Conservation (phyloP, 805 yeast genomes). For the Candida germanica region DNA sequence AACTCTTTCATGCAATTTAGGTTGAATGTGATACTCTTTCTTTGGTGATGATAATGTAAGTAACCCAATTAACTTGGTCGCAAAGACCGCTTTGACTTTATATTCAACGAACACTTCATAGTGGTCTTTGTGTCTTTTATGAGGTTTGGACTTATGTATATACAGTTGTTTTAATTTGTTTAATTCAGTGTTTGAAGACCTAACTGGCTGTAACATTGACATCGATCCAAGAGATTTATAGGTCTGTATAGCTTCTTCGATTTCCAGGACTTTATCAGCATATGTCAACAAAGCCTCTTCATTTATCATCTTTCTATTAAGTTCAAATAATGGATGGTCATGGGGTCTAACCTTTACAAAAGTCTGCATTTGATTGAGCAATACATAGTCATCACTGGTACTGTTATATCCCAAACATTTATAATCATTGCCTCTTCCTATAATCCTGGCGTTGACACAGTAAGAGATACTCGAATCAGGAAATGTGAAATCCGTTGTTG, state of each 20-base stretch:
- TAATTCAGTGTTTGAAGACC: conserved; percentile 19
- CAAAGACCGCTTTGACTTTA: conserved; percentile 26
- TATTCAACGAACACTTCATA: conserved; percentile 32
- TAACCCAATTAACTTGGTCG: conserved; percentile 30
- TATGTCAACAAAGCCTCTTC: conserved; percentile 35
- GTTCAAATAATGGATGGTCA: conserved; percentile 23
- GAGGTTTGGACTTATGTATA: conserved; percentile 11
- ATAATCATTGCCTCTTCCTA: conserved; percentile 35
- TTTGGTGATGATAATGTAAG: conserved; percentile 31
- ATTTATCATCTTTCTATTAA: conserved; percentile 28
- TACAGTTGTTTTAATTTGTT: conserved; percentile 30
- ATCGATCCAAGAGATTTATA: conserved; percentile 18
- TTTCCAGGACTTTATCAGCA: conserved; percentile 22
- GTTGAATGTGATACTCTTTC: conserved; percentile 20
- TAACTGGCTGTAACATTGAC: conserved; percentile 4
- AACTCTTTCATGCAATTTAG: conserved; percentile 6
- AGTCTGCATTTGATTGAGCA: conserved; percentile 25
- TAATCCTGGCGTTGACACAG: conserved; percentile 33
- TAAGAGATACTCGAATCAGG: conserved; percentile 28
- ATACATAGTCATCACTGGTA: conserved; percentile 22
- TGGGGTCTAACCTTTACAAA: conserved; percentile 24
- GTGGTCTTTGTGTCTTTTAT: conserved; percentile 11
- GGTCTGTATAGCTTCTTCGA: conserved; percentile 25
- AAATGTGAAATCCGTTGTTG: conserved; percentile 26
- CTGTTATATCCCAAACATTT: conserved; percentile 16